phyloP scores from a whole-genome alignment of 1,139 yeast species.

The Geotrichum bryndzae region DNA sequence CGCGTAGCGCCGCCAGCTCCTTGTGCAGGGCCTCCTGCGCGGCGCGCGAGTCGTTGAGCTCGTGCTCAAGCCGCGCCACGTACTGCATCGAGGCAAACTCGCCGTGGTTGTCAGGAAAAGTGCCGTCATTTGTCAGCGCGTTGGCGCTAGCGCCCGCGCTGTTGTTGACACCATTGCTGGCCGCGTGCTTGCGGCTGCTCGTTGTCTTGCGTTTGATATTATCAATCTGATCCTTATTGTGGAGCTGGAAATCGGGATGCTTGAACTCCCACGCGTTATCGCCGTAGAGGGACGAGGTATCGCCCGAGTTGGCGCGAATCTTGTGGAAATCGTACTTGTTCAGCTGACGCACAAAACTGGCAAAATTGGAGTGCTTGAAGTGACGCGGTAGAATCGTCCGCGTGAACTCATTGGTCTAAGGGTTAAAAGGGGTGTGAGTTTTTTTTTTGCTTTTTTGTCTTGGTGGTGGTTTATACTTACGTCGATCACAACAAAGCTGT shows the following conservation, averaged over 20 bases:
- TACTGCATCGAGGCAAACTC: background rate
- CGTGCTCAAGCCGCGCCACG: constrained; percentile 8
- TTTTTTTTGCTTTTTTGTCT: no score
- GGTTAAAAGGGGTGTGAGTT: background rate
- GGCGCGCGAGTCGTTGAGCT: constrained; percentile 5
- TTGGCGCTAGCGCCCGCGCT: constrained; percentile 6
- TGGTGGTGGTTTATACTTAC: constrained; percentile 20
- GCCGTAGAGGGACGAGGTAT: constrained; percentile 56
- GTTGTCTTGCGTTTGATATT: constrained; percentile 80
- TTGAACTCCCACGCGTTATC: constrained; percentile 86
- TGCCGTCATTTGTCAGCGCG: background rate
- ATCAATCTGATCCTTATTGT: constrained; percentile 66
- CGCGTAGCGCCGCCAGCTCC: constrained; percentile 8
- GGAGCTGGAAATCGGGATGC: constrained; percentile 77
- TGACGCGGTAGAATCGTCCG: constrained; percentile 79
- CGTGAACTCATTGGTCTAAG: constrained; percentile 71
- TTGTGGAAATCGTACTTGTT: constrained; percentile 97
- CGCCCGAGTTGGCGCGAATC: constrained; percentile 53
- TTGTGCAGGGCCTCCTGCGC: constrained; percentile 6
- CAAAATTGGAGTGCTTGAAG: constrained; percentile 90
- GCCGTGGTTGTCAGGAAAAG: background rate
- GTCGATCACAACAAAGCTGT: constrained; percentile 81
- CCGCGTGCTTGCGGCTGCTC: constrained; percentile 40
- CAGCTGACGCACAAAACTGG: constrained; percentile 88
- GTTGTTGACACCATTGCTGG: constrained; percentile 2